A percentile compares a stretch with the other conserved stretches of the same genome.
Evolutionary conservation across 148 eudicot species (phyloP).

Genomic region (Persicaria maculosa): DNA sequence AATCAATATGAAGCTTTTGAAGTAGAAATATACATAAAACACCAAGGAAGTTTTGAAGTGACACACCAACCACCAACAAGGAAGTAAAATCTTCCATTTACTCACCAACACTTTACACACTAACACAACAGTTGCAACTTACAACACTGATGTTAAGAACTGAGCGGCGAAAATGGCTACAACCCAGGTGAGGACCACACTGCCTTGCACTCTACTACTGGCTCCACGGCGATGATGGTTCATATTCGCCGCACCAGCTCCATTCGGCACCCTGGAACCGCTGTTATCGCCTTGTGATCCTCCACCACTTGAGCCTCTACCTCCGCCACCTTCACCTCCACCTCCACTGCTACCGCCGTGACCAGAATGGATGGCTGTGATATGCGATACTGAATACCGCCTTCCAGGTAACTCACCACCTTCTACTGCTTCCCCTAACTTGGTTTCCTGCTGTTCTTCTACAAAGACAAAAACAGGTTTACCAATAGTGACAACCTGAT

Average conservation of each 20-base stretch:
- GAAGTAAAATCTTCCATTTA: neutral
- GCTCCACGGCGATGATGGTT: constrained; percentile 2
- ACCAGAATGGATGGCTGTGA: neutral
- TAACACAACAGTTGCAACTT: neutral
- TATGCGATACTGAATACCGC: neutral
- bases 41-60: neutral
- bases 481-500: neutral
- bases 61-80: neutral
- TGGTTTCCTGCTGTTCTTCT: constrained; percentile 4
- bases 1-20: neutral
- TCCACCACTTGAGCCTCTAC: constrained; percentile 3
- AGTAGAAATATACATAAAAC: neutral
- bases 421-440: neutral
- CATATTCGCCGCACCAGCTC: neutral
- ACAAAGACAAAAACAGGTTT: neutral
- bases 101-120: no score
- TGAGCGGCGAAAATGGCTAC: neutral
- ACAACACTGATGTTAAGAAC: neutral
- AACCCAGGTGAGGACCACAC: constrained; percentile 2
- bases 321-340: neutral
- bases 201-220: neutral
- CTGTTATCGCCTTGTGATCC: neutral
- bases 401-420: neutral
- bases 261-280: neutral
- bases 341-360: constrained; percentile 9